phyloP scores from a whole-genome alignment of 495 filamentous ascomycete species.

The Podospora didyma region DNA sequence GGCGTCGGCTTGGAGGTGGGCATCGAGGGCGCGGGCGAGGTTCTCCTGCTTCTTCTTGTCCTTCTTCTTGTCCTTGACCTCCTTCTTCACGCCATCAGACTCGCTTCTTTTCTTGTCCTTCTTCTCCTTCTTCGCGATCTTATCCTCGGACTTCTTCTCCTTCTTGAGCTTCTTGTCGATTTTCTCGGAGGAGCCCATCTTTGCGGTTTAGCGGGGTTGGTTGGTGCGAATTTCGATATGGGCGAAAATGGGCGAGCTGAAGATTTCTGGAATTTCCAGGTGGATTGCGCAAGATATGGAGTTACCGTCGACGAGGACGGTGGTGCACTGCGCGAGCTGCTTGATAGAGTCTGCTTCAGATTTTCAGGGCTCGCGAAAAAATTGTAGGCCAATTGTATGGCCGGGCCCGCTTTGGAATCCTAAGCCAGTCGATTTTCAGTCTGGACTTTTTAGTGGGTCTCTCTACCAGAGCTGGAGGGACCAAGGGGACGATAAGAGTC shows the following conservation, averaged over 20 bases:
- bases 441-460: neutral
- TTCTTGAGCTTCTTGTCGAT: constrained; percentile 14
- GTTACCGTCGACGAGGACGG: neutral
- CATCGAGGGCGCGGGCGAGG: constrained; percentile 34
- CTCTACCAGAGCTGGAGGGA: too few relatives aligned
- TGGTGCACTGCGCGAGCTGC: neutral
- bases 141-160: constrained; percentile 34
- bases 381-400: constrained; percentile 30
- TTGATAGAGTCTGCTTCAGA: neutral
- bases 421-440: neutral
- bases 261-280: too few relatives aligned
- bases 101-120: constrained; percentile 70
- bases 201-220: constrained; percentile 1
- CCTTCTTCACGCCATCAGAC: constrained; percentile 70
- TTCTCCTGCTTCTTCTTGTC: constrained; percentile 52
- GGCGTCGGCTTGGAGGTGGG: constrained; percentile 26
- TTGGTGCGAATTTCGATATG: too few relatives aligned
- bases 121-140: constrained; percentile 58
- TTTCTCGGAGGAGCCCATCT: constrained; percentile 22
- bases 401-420: constrained; percentile 16
- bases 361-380: constrained; percentile 15
- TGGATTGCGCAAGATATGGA: neutral
- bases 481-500: too few relatives aligned
- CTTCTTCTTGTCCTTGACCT: constrained; percentile 61
- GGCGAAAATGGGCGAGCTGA: too few relatives aligned